Evolutionary conservation across 345 rosid species (phyloP).

Genomic region (Pugionium dolabratum): DNA sequence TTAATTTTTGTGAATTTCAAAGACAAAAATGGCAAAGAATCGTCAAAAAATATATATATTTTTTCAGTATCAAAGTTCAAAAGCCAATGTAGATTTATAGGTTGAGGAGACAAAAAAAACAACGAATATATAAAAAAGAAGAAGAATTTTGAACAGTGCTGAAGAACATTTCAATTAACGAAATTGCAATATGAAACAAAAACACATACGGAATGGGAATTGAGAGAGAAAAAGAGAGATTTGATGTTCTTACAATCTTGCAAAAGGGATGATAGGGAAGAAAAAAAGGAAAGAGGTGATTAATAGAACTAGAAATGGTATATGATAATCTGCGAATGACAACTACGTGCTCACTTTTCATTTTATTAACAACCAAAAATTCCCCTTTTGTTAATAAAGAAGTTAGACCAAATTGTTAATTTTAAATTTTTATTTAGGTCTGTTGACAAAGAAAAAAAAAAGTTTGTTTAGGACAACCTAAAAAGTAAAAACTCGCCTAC

Average conservation of each 20-base stretch:
- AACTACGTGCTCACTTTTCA: conserved; percentile 27
- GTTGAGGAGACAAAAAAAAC: not conserved
- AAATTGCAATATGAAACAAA: not conserved
- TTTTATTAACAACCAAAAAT: not conserved
- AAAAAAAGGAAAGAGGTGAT: not conserved
- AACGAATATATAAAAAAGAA: no score
- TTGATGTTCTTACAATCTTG: conserved; percentile 34
- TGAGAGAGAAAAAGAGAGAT: not conserved
- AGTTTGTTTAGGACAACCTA: no score
- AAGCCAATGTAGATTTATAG: not conserved
- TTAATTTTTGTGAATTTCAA: no score
- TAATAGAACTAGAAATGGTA: conserved; percentile 3
- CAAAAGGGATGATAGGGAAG: conserved; percentile 10
- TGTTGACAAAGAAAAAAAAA: no score
- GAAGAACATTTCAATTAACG: conserved; percentile 7
- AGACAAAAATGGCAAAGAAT: no score
- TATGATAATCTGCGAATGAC: conserved; percentile 21
- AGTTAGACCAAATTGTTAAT: conserved; percentile 5
- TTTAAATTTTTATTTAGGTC: no score
- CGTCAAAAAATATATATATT: not conserved
- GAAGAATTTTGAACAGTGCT: not conserved
- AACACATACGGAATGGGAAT: not conserved
- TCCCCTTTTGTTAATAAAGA: not conserved
- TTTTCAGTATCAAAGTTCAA: not conserved
- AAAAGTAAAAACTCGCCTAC: no score